Evolutionary conservation across 345 rosid species (phyloP).

Genomic region (Turritis glabra): DNA sequence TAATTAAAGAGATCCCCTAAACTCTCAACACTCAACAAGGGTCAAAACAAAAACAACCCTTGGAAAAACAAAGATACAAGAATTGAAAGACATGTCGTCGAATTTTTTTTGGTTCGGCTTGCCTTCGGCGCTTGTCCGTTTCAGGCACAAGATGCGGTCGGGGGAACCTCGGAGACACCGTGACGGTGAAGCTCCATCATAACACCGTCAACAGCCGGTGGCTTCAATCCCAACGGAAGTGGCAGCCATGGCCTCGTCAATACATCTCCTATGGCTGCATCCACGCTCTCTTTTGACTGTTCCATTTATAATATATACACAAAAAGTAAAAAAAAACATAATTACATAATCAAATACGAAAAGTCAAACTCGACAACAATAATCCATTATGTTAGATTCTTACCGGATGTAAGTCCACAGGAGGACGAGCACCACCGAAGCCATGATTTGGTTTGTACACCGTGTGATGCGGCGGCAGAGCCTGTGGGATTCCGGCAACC

Average conservation of each 20-base stretch:
- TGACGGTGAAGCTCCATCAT: slow-evolving; percentile 68
- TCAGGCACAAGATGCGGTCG: slow-evolving; percentile 40
- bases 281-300: slow-evolving; percentile 71
- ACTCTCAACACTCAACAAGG: slow-evolving; percentile 40
- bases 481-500: slow-evolving; percentile 60
- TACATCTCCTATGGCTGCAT: slow-evolving; percentile 76
- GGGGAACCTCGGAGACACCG: slow-evolving; percentile 69
- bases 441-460: slow-evolving; percentile 45
- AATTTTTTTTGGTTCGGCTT: slow-evolving; percentile 28
- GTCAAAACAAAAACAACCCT: slow-evolving; percentile 36
- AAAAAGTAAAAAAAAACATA: background rate
- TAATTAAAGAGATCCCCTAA: slow-evolving; percentile 3
- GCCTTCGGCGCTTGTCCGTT: slow-evolving; percentile 14
- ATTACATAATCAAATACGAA: slow-evolving; percentile 1
- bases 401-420: slow-evolving; percentile 65
- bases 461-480: slow-evolving; percentile 29
- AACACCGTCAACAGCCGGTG: slow-evolving; percentile 72
- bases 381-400: slow-evolving; percentile 27
- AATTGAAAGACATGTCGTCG: slow-evolving; percentile 40
- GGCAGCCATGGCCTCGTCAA: slow-evolving; percentile 80
- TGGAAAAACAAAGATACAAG: background rate
- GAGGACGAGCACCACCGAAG: slow-evolving; percentile 47
- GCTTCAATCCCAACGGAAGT: slow-evolving; percentile 78
- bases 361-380: slow-evolving; percentile 15
- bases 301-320: background rate